Evolutionary conservation across 2,329 filamentous ascomycete genomes (phyloP).

Genomic region (Tolypocladium paradoxum): DNA sequence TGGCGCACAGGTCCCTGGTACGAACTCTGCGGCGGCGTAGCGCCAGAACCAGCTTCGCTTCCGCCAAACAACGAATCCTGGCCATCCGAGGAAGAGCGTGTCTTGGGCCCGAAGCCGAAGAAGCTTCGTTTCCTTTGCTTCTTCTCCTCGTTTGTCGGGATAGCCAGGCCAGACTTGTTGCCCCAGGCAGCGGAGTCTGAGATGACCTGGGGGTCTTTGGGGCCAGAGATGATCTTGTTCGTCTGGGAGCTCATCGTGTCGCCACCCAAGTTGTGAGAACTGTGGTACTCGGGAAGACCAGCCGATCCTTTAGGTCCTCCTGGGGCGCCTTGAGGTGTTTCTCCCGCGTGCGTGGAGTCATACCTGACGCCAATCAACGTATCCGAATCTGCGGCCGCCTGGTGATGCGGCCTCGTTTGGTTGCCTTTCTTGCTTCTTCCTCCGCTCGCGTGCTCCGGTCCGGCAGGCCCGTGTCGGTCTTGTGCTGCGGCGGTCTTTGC

Average conservation of each 20-base stretch:
- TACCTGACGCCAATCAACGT: constrained; percentile 48
- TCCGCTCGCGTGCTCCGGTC: constrained; percentile 12
- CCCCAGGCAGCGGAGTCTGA: constrained; percentile 78
- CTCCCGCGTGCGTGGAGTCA: constrained; percentile 41
- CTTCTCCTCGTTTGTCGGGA: constrained; percentile 58
- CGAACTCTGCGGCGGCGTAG: constrained; percentile 29
- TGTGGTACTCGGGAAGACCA: constrained; percentile 21
- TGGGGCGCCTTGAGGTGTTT: constrained; percentile 34
- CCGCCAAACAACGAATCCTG: constrained; percentile 45
- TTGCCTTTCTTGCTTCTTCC: constrained; percentile 20
- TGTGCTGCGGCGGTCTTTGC: constrained; percentile 18
- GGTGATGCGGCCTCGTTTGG: constrained; percentile 21
- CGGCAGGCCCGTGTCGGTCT: constrained; percentile 27
- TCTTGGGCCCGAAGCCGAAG: constrained; percentile 57
- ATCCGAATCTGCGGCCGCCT: constrained; percentile 29
- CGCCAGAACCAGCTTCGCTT: constrained; percentile 32
- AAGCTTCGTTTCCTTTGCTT: constrained; percentile 70
- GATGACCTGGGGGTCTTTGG: constrained; percentile 75
- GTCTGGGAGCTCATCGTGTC: constrained; percentile 28
- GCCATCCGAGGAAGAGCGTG: constrained; percentile 46
- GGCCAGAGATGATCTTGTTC: constrained; percentile 61
- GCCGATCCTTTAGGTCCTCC: constrained; percentile 25
- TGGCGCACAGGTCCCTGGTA: constrained; percentile 49
- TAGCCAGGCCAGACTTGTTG: constrained; percentile 51
- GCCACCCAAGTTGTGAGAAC: constrained; percentile 18